Evolutionary conservation across 2,329 filamentous ascomycete genomes (phyloP), one percentile per base, ranked within the genome.

Genomic region (Colletotrichum horii): DNA sequence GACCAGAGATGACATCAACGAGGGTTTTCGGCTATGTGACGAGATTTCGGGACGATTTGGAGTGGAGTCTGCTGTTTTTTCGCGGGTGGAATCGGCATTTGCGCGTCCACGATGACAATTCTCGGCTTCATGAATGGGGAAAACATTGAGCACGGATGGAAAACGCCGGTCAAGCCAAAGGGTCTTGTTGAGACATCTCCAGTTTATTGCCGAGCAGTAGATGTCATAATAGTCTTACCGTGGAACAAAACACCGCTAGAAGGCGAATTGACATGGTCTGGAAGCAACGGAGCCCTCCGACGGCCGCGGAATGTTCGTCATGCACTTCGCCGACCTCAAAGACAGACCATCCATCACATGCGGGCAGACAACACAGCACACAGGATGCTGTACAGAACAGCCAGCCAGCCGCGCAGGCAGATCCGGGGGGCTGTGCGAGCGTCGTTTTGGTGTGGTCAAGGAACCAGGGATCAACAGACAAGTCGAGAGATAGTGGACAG

Each of bases 21-120:
- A 75, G 73, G 73, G 73, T 75, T 75, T 72, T 75, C 73, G 73
- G 73, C 70, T 75, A 75, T 72, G 73, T 58, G 30, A 73, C 73
- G 64, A 75, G 43, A 30, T 65, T 43, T 75, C 72, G 72, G 72
- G 62, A 75, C 30, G 30, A 38, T 34, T 72, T 68, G 52, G 62
- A 70, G 73, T 75, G 73, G 73, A 73, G 70, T 36, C 58, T 52
- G 28, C 26, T 58, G 32, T 36, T 66, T 75, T 64, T 75, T 66
- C 30, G 69, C 73, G 73, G 73, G 73, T 73, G 73, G 43, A 75
- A 75, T 75, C 70, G 73, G 73, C 73, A 19, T 52, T 64, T 43
- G 19, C 26, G 24, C n/a, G 34, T 65, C 58, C 26, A 65, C 70
- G 73, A 73, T 58, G 43, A 67, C 22, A 22, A 58, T 19, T 32